Evolutionary conservation across 176 grass and related monocot species (phyloP).

Genomic region (Lolium rigidum): DNA sequence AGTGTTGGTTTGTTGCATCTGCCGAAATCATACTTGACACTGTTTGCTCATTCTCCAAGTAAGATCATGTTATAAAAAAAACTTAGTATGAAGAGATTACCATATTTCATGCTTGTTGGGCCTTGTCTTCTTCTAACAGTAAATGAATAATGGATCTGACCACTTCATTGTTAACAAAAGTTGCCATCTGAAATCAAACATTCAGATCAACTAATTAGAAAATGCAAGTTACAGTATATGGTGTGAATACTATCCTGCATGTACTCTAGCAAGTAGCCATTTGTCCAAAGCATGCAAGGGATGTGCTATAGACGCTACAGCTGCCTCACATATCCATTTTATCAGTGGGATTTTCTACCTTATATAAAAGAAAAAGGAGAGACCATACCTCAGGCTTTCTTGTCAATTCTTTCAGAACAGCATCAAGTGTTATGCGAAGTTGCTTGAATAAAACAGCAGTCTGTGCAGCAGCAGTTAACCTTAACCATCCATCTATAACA

Average conservation of each 20-base stretch:
- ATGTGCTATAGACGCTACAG: conserved; percentile 16
- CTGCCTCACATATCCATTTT: conserved; percentile 18
- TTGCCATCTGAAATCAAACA: conserved; percentile 72
- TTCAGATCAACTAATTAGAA: conserved; percentile 35
- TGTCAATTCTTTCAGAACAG: conserved; percentile 88
- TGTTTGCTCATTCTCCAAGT: conserved; percentile 30
- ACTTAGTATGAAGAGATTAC: conserved; percentile 42
- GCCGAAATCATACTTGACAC: conserved; percentile 18
- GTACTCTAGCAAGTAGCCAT: conserved; percentile 22
- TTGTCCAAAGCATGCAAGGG: conserved; percentile 16
- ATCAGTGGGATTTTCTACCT: not conserved
- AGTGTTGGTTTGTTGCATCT: conserved; percentile 11
- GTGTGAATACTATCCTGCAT: conserved; percentile 16
- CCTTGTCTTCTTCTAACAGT: conserved; percentile 92
- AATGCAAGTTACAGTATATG: conserved; percentile 21
- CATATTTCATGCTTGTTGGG: conserved; percentile 53
- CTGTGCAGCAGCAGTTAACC: conserved; percentile 86
- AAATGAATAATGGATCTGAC: conserved; percentile 93
- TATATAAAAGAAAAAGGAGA: conserved; percentile 31
- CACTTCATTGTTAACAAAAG: conserved; percentile 82
- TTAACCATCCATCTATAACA: conserved; percentile 92
- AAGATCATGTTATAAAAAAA: conserved; percentile 18
- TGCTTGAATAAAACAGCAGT: conserved; percentile 93
- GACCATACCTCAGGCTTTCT: conserved; percentile 83
- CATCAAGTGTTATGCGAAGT: conserved; percentile 78